Conservation (phyloP, 371 early-diverging fungal species). For the Mortierella sp. region DNA sequence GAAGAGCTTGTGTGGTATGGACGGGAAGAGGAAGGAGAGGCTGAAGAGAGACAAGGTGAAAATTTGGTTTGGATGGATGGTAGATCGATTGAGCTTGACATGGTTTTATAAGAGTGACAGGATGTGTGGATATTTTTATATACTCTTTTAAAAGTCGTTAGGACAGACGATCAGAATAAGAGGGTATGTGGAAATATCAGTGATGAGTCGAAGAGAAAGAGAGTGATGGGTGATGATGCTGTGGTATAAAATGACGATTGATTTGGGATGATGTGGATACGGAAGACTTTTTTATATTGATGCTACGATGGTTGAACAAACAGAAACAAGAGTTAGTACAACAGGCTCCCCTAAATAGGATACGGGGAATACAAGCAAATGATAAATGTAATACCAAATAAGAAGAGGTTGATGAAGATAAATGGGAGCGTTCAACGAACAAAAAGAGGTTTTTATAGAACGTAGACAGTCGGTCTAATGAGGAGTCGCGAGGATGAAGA, state of each 20-base stretch:
- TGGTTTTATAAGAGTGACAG: slow-evolving; percentile 5
- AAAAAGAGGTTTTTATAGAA: too few species aligned
- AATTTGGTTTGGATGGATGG: slow-evolving; percentile 49
- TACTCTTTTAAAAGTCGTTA: not conserved
- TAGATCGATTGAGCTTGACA: slow-evolving; percentile 41
- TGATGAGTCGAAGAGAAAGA: not conserved
- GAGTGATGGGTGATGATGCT: slow-evolving; percentile 5
- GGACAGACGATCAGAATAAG: not conserved
- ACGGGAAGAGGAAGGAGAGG: slow-evolving; percentile 24
- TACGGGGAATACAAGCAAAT: not conserved
- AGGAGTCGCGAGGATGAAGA: too few species aligned
- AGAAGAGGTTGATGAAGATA: slow-evolving; percentile 20
- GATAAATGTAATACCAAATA: not conserved
- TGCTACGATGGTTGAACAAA: too few species aligned
- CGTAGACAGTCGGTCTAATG: too few species aligned
- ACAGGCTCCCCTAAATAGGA: too few species aligned
- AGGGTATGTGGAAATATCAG: not conserved
- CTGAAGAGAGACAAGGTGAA: slow-evolving; percentile 14
- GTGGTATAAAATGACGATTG: slow-evolving; percentile 1
- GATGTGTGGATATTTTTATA: slow-evolving; percentile 2
- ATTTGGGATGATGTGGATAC: too few species aligned
- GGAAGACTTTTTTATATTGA: slow-evolving; percentile 1
- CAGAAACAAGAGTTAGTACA: too few species aligned
- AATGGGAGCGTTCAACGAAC: not conserved
- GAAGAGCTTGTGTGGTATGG: slow-evolving; percentile 29